Percentiles rank a stretch among this genome's conserved stretches.
phyloP scores from a whole-genome alignment of 495 filamentous ascomycete species.

The Hyaloscypha variabilis region DNA sequence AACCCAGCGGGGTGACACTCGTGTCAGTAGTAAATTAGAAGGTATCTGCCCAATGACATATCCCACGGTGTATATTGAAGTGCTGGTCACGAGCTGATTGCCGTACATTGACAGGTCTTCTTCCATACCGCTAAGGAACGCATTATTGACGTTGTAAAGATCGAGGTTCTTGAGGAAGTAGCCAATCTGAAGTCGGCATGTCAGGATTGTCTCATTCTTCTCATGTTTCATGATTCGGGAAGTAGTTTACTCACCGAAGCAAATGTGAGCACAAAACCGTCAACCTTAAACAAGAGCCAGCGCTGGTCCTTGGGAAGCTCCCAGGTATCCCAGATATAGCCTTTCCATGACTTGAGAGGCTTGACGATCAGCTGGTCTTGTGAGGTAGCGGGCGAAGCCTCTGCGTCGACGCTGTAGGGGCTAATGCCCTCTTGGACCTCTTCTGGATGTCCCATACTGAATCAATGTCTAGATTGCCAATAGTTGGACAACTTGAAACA shows the following conservation, averaged over 20 bases:
- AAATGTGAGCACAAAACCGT: conserved; percentile 17
- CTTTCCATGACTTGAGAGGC: conserved; percentile 12
- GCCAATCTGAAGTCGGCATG: not conserved
- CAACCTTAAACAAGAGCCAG: conserved; percentile 17
- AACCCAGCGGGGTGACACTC: conserved; percentile 15
- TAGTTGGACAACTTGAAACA: too few species aligned
- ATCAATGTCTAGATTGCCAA: too few species aligned
- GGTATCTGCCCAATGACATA: conserved; percentile 24
- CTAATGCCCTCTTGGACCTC: not conserved
- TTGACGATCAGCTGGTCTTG: not conserved
- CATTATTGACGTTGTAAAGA: conserved; percentile 43
- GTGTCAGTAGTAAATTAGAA: conserved; percentile 14
- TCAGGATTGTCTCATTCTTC: too few species aligned
- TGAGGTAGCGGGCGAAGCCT: not conserved
- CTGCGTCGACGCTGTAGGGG: not conserved
- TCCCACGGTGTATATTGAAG: conserved; percentile 16
- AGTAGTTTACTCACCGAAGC: conserved; percentile 4
- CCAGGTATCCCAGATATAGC: conserved; percentile 17
- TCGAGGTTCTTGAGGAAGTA: conserved; percentile 23
- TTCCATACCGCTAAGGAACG: conserved; percentile 66
- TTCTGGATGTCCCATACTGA: conserved; percentile 14
- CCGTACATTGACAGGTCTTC: conserved; percentile 16
- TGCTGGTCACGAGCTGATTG: conserved; percentile 14
- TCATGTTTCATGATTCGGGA: too few species aligned
- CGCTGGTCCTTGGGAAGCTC: conserved; percentile 13